These are phyloP conservation scores for Canavalia ensiformis DNA, from an alignment of 306 rosid species.

Conservation along the genomic window DNA sequence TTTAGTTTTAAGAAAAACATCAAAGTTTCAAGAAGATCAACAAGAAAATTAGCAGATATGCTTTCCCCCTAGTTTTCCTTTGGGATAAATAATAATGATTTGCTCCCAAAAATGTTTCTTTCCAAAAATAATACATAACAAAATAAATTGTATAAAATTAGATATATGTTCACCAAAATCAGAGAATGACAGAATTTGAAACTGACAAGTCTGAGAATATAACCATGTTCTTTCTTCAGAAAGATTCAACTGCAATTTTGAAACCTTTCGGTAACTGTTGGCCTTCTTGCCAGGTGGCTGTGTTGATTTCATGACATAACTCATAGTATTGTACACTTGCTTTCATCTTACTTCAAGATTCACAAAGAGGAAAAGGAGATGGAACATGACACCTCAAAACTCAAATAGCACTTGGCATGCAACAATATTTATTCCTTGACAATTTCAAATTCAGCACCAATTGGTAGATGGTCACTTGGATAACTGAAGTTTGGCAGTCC, in stretches of 20 bases:
- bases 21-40: neutral
- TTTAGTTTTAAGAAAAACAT: neutral
- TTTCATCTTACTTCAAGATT: constrained; percentile 34
- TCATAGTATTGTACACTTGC: constrained; percentile 3
- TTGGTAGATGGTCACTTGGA: constrained; percentile 96
- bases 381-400: constrained; percentile 31
- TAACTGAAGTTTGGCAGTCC: constrained; percentile 81
- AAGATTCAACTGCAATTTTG: constrained; percentile 23
- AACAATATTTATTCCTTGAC: constrained; percentile 45
- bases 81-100: neutral
- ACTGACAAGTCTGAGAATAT: constrained; percentile 3
- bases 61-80: neutral
- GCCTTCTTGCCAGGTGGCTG: constrained; percentile 18
- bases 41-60: neutral
- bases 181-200: neutral
- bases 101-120: neutral
- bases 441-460: constrained; percentile 84
- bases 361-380: constrained; percentile 3
- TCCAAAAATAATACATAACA: constrained; percentile 5
- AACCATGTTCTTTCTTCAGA: neutral
- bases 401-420: constrained; percentile 41
- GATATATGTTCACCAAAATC: constrained; percentile 36
- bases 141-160: constrained; percentile 5
- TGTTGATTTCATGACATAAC: constrained; percentile 29
- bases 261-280: constrained; percentile 12